Evolutionary conservation across 768 basidiomycete species (phyloP), one percentile per base, ranked within the genome.

Genomic region (Porphyrellus cyaneotinctus): DNA sequence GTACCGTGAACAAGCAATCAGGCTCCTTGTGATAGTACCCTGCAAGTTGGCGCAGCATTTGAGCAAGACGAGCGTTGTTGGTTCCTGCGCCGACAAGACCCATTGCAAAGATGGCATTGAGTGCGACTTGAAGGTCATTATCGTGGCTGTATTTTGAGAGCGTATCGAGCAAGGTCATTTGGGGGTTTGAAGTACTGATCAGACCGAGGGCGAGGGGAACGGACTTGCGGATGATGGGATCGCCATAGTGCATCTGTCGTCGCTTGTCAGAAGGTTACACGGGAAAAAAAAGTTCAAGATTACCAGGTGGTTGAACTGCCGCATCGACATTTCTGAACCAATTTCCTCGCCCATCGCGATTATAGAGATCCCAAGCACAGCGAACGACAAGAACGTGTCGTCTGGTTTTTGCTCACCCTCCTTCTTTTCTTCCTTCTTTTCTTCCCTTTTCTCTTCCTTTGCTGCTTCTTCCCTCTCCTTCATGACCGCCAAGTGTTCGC

Each of bases 131-230:
- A n/a, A 98, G 84, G 26, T 28, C 26, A 28, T 28, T 28, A 76
- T 99, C 95, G 75, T 99, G 97, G 54, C 92, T 95, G 74, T 99
- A 99, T 70, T 95, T 95, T 7, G 95, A 98, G 13, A 99, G 83
- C 0, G 94, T 97, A 69, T 99, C 97, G 58, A 99, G 85, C 57
- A 99, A 88, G 35, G 88, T 80, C 6, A 98, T 79, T 72, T 92
- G 90, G 13, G 97, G 97, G 26, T 98, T 98, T 33, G 97, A 99
- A 31, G 93, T 84, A 70, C 87, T 94, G 70, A 97, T 82, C 51
- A 98, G 84, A 53, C 92, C 95, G 46, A 99, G 87, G 15, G 95
- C 97, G 17, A 99, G 84, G 18, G 97, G 97, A 23, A 99, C 86
- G 3, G 88, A 78, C 78, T 91, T 91, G 30, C 97, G 87, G 62